Percentiles rank a stretch among this genome's conserved stretches.
These are phyloP conservation scores for Botrytis elliptica DNA, from an alignment of 2,329 filamentous ascomycete species.

Conservation along the genomic window DNA sequence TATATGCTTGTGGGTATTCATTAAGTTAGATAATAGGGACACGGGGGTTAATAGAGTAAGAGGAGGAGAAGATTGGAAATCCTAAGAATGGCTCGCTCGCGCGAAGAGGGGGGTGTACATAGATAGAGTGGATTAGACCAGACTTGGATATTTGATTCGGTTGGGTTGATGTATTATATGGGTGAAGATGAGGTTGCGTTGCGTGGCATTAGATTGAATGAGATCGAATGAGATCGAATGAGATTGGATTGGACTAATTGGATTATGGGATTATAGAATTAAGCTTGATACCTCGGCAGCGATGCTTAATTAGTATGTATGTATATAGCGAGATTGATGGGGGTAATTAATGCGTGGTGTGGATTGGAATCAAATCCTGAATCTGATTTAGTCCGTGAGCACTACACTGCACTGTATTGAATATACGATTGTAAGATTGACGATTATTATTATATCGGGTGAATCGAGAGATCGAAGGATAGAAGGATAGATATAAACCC, in stretches of 20 bases:
- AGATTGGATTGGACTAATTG: too few relatives aligned
- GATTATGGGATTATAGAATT: background rate
- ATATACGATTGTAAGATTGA: too few relatives aligned
- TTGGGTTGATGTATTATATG: background rate
- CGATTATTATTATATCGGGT: too few relatives aligned
- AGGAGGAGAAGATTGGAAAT: background rate
- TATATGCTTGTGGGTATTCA: background rate
- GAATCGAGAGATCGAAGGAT: fast-evolving
- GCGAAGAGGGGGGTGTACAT: background rate
- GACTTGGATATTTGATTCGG: background rate
- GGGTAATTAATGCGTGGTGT: background rate
- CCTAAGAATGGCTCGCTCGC: background rate
- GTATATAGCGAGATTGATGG: background rate
- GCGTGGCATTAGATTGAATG: background rate
- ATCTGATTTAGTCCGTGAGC: too few relatives aligned
- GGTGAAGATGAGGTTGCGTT: background rate
- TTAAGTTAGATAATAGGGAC: background rate
- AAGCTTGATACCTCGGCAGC: background rate
- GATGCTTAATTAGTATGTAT: background rate
- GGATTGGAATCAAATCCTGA: background rate
- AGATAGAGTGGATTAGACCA: background rate
- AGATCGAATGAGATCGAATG: background rate
- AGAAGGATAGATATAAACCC: too few relatives aligned
- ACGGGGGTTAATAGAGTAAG: background rate
- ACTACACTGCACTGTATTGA: too few relatives aligned